Evolutionary conservation across 1,139 yeast genomes (phyloP).

Genomic region (Sugiyamaella neomexicana): DNA sequence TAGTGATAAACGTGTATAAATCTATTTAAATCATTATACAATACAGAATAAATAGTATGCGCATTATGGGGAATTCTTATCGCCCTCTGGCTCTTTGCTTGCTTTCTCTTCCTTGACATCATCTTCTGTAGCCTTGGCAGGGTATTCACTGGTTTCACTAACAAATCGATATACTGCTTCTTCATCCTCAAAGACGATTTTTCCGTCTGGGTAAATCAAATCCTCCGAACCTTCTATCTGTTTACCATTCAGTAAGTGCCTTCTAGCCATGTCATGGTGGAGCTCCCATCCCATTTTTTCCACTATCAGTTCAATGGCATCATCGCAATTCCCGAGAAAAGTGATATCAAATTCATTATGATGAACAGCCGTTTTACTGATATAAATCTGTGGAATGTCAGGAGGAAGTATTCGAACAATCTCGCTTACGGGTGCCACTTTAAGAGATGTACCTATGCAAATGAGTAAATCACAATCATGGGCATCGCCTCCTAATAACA

Average conservation of each 20-base stretch:
- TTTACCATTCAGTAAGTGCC: slow-evolving; percentile 18
- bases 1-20: background rate
- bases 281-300: slow-evolving; percentile 66
- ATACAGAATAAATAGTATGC: background rate
- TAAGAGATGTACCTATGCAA: slow-evolving; percentile 90
- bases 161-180: slow-evolving; percentile 30
- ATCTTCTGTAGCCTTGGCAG: background rate
- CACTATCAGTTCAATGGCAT: slow-evolving; percentile 68
- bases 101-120: background rate
- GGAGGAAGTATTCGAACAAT: slow-evolving; percentile 75
- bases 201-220: slow-evolving; percentile 28
- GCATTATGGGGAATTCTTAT: background rate
- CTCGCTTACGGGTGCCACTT: slow-evolving; percentile 95
- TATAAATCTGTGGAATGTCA: slow-evolving; percentile 76
- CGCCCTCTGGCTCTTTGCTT: background rate
- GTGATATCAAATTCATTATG: slow-evolving; percentile 82
- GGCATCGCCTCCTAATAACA: slow-evolving; percentile 44
- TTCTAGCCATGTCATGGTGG: slow-evolving; percentile 51
- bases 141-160: background rate
- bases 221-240: slow-evolving; percentile 2
- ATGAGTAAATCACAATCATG: slow-evolving; percentile 74
- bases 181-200: slow-evolving; percentile 28
- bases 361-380: slow-evolving; percentile 76
- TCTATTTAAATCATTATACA: background rate
- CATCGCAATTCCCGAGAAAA: slow-evolving; percentile 84